These are phyloP conservation scores for Rhinocladiella mackenziei DNA, from an alignment of 2,329 filamentous ascomycete species.

Conservation along the genomic window DNA sequence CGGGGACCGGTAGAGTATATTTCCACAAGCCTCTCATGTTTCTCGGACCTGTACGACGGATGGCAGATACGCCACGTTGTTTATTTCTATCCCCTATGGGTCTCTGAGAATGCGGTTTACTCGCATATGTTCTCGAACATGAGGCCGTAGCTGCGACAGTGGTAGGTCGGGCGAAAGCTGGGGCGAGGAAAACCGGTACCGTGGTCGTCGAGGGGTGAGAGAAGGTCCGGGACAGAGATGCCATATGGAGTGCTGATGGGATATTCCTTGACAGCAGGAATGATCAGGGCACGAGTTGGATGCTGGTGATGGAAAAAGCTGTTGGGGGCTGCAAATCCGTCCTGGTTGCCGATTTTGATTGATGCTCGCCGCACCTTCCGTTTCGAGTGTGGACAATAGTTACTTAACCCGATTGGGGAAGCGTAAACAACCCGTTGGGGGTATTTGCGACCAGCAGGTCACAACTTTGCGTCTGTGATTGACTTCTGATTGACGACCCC, in stretches of 20 bases:
- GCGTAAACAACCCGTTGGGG: conserved; percentile 14
- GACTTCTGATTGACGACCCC: too few relatives aligned
- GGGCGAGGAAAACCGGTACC: conserved; percentile 43
- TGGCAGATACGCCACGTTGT: conserved; percentile 73
- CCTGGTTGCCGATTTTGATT: conserved; percentile 4
- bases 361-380: conserved; percentile 12
- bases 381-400: background rate
- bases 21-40: conserved; percentile 71
- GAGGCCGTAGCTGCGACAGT: conserved; percentile 12
- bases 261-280: too few relatives aligned
- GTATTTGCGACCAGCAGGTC: background rate
- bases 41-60: conserved; percentile 71
- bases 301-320: background rate
- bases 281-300: background rate
- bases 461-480: too few relatives aligned
- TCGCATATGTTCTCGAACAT: conserved; percentile 28
- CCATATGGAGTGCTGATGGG: conserved; percentile 9
- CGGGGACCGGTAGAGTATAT: conserved; percentile 68
- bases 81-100: conserved; percentile 66
- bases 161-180: conserved; percentile 29
- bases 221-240: conserved; percentile 10
- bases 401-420: conserved; percentile 9
- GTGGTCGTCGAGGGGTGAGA: conserved; percentile 2
- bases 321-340: background rate
- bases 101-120: conserved; percentile 29